A percentile compares a stretch with the other conserved stretches of the same genome.
Evolutionary conservation across 495 filamentous ascomycete genomes (phyloP).

Genomic region (Pyrenula massariospora): DNA sequence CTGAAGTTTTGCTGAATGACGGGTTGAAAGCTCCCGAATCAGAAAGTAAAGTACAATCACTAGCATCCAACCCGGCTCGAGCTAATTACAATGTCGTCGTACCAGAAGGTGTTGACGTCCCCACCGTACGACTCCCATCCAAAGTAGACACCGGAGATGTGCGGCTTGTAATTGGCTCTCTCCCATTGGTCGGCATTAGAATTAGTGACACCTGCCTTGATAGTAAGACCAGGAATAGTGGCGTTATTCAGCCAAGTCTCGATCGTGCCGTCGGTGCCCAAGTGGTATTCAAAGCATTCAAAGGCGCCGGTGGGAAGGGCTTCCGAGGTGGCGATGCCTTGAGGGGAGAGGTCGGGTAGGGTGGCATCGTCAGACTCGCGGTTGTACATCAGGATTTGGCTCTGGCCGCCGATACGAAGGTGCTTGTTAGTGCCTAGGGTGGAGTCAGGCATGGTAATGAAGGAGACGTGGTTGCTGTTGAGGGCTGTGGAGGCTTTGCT

Average conservation of each 20-base stretch:
- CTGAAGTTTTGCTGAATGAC: neutral
- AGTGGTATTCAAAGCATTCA: conserved; percentile 47
- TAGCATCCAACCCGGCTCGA: conserved; percentile 34
- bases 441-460: conserved; percentile 50
- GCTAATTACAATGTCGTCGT: conserved; percentile 37
- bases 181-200: conserved; percentile 38
- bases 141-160: conserved; percentile 41
- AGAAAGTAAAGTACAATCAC: neutral
- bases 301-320: conserved; percentile 34
- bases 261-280: conserved; percentile 39
- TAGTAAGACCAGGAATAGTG: conserved; percentile 35
- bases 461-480: conserved; percentile 41
- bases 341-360: conserved; percentile 42
- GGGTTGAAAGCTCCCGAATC: neutral
- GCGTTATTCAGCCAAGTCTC: conserved; percentile 45
- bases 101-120: conserved; percentile 47
- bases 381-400: conserved; percentile 47
- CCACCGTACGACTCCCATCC: conserved; percentile 49
- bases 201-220: conserved; percentile 28
- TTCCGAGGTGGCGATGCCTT: conserved; percentile 37
- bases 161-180: conserved; percentile 30
- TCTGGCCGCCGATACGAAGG: conserved; percentile 46
- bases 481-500: conserved; percentile 42
- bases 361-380: conserved; percentile 50
- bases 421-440: conserved; percentile 40